These are phyloP conservation scores for Penicillium psychrofluorescens DNA, from an alignment of 495 filamentous ascomycete genomes.

Conservation along the genomic window DNA sequence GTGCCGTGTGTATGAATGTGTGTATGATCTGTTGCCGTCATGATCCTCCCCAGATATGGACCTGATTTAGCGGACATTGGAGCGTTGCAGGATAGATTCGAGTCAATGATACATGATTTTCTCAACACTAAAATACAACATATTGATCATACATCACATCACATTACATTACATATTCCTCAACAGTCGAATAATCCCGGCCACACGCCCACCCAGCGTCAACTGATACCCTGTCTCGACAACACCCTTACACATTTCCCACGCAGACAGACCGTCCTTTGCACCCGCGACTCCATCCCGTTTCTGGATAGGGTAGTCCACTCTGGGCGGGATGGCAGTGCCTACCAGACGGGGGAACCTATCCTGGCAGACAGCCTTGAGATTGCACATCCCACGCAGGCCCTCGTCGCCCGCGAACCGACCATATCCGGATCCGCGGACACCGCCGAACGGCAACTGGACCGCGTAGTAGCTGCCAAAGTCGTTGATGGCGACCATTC, in stretches of 20 bases:
- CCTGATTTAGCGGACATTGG: no score
- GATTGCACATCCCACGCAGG: slow-evolving; percentile 72
- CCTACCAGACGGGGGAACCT: slow-evolving; percentile 45
- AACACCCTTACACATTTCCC: slow-evolving; percentile 54
- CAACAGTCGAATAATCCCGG: slow-evolving; percentile 42
- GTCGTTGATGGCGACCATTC: slow-evolving; percentile 92
- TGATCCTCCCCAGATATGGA: no score
- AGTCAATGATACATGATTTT: background rate
- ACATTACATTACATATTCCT: slow-evolving; percentile 36
- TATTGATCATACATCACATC: background rate
- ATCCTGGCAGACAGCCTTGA: slow-evolving; percentile 81
- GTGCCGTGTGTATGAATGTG: no score
- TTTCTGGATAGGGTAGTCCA: slow-evolving; percentile 71
- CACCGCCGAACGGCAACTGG: slow-evolving; percentile 87
- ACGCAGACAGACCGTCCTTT: slow-evolving; percentile 45
- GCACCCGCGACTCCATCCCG: slow-evolving; percentile 30
- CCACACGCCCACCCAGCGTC: slow-evolving; percentile 36
- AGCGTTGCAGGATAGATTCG: no score
- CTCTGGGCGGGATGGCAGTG: slow-evolving; percentile 69
- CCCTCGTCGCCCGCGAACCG: slow-evolving; percentile 91
- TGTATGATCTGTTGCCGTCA: no score
- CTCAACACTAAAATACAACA: background rate
- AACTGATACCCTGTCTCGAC: slow-evolving; percentile 58
- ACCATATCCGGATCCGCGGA: slow-evolving; percentile 82
- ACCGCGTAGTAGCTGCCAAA: slow-evolving; percentile 89